These are phyloP conservation scores for Dactylonectria estremocensis DNA, from an alignment of 2,329 filamentous ascomycete species.

Conservation along the genomic window DNA sequence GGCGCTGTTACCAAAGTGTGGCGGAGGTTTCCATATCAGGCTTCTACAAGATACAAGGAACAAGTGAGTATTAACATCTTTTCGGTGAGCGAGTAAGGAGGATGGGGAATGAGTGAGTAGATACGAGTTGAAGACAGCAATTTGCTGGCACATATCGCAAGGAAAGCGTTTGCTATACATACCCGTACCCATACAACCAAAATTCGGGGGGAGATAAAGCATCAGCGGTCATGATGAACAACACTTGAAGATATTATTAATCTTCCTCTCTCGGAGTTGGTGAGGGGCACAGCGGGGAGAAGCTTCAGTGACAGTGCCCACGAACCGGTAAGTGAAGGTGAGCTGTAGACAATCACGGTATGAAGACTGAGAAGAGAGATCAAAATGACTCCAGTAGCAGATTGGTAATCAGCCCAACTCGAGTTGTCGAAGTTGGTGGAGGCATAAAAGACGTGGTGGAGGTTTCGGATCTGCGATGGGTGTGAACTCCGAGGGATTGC, in stretches of 20 bases:
- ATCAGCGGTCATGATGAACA: slow-evolving; percentile 55
- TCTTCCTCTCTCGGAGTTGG: slow-evolving; percentile 30
- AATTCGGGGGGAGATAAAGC: slow-evolving; percentile 73
- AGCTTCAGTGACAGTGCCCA: neutral
- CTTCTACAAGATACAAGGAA: slow-evolving; percentile 66
- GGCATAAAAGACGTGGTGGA: neutral
- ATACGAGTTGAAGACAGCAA: slow-evolving; percentile 11
- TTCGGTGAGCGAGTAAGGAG: slow-evolving; percentile 8
- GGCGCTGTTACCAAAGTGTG: slow-evolving; percentile 82
- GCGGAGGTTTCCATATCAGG: slow-evolving; percentile 98
- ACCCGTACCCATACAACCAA: slow-evolving; percentile 99
- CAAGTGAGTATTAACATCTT: slow-evolving; percentile 22
- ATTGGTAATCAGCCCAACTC: neutral
- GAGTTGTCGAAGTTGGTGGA: neutral
- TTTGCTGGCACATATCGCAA: neutral
- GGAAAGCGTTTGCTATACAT: slow-evolving; percentile 46
- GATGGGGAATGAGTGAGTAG: slow-evolving; percentile 3
- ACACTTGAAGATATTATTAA: slow-evolving; percentile 35
- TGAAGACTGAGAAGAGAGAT: neutral
- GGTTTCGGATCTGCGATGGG: neutral
- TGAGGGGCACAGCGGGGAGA: neutral
- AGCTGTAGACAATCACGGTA: neutral
- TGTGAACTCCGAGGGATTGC: slow-evolving; percentile 3
- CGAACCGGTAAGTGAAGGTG: slow-evolving; percentile 1
- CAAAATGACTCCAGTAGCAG: neutral